Conservation (phyloP, 768 basidiomycete genomes). For the Suillus tomentosus region DNA sequence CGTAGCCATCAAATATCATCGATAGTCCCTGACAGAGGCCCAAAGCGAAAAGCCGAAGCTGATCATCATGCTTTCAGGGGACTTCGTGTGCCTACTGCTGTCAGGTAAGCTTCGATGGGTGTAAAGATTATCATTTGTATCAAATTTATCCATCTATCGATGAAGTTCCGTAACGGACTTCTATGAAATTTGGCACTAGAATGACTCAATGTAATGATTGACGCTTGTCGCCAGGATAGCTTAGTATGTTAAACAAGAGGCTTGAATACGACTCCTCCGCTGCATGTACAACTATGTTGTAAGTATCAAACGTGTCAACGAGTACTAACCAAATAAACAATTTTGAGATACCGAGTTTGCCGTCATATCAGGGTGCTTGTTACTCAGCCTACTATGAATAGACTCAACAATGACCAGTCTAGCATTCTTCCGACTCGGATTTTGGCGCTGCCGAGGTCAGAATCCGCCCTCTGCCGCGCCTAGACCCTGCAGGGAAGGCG, state of each 20-base stretch:
- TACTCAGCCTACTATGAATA: background rate
- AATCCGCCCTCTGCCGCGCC: background rate
- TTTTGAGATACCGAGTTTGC: background rate
- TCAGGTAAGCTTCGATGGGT: background rate
- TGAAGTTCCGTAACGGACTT: background rate
- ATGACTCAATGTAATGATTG: background rate
- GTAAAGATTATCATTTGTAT: background rate
- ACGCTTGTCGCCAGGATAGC: background rate
- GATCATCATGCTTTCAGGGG: background rate
- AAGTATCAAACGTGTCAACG: background rate
- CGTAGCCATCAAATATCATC: background rate
- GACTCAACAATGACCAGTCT: background rate
- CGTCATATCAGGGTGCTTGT: background rate
- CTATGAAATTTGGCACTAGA: background rate
- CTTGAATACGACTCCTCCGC: background rate
- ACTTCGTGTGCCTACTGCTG: background rate
- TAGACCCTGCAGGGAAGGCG: background rate
- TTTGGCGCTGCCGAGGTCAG: background rate
- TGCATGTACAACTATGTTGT: background rate
- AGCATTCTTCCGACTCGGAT: background rate
- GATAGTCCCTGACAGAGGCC: background rate
- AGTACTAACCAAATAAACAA: background rate
- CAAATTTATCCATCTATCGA: background rate
- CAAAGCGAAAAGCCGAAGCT: too few species aligned
- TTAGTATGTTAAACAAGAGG: background rate